These are phyloP conservation scores for Neurospora sublineolata DNA, from an alignment of 495 filamentous ascomycete species.

Conservation along the genomic window DNA sequence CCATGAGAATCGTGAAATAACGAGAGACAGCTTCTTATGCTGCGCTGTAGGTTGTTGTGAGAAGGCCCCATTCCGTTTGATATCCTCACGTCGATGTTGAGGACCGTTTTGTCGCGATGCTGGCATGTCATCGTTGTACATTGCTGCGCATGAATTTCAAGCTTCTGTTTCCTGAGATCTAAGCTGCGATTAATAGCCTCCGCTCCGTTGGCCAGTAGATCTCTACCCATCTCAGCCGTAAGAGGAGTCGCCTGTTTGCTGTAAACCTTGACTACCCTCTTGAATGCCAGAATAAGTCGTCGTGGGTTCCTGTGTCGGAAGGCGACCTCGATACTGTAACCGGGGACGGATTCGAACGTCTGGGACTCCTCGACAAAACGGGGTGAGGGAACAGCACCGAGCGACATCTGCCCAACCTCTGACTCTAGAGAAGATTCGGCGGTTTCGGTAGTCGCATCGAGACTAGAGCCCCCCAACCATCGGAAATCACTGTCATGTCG, in stretches of 20 bases:
- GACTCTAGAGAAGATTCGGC: conserved; percentile 20
- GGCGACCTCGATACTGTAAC: conserved; percentile 30
- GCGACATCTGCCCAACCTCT: conserved; percentile 21
- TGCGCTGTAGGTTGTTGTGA: conserved; percentile 22
- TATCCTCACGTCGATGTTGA: conserved; percentile 28
- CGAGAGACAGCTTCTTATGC: conserved; percentile 25
- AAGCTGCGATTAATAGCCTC: conserved; percentile 27
- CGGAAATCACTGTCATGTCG: conserved; percentile 32
- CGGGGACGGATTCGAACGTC: conserved; percentile 30
- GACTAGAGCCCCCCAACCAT: conserved; percentile 29
- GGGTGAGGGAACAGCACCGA: conserved; percentile 29
- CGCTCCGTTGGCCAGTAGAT: conserved; percentile 26
- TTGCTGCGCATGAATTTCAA: conserved; percentile 16
- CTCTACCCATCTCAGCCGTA: conserved; percentile 27
- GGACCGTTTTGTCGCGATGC: conserved; percentile 22
- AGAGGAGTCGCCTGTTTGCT: conserved; percentile 31
- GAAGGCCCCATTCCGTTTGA: conserved; percentile 32
- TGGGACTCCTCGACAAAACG: conserved; percentile 32
- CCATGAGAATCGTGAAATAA: conserved; percentile 28
- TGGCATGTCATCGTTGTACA: conserved; percentile 19
- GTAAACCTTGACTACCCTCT: conserved; percentile 21
- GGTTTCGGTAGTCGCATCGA: conserved; percentile 19
- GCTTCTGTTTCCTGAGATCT: conserved; percentile 22
- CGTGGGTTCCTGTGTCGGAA: conserved; percentile 28
- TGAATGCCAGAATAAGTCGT: conserved; percentile 18